Conservation (phyloP, 257 asterid genomes). For the Salvia rosmarinus region DNA sequence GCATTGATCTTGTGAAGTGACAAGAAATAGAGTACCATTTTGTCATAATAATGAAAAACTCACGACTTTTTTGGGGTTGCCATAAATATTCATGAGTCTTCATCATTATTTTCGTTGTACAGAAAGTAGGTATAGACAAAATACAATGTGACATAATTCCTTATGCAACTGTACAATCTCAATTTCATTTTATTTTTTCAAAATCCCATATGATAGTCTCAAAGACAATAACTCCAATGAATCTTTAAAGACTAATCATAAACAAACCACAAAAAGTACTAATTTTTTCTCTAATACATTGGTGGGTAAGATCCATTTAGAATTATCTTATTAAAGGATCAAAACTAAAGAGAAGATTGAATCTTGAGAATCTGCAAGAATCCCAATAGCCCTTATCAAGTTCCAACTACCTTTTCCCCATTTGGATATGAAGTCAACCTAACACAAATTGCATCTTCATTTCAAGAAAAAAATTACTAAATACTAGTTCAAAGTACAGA, state of each 20-base stretch:
- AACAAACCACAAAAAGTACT: constrained; percentile 12
- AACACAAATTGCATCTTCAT: constrained; percentile 38
- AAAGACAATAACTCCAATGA: not conserved
- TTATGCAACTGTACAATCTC: constrained; percentile 19
- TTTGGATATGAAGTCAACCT: constrained; percentile 31
- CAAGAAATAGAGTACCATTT: not conserved
- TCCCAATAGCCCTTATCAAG: constrained; percentile 16
- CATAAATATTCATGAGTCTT: constrained; percentile 28
- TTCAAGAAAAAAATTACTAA: constrained; percentile 4
- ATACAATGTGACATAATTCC: constrained; percentile 33
- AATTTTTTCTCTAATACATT: constrained; percentile 7
- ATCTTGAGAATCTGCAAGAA: constrained; percentile 41
- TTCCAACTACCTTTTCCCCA: constrained; percentile 9
- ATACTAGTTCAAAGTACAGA: constrained; percentile 22
- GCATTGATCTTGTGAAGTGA: not conserved
- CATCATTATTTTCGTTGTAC: constrained; percentile 31
- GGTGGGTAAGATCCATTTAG: constrained; percentile 37
- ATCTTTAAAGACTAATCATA: not conserved
- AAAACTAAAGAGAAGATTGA: not conserved
- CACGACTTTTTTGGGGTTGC: constrained; percentile 22
- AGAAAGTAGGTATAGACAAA: constrained; percentile 33
- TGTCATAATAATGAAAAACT: not conserved
- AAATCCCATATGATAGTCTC: constrained; percentile 29
- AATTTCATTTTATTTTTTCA: not conserved
- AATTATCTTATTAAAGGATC: not conserved